Percentiles rank a stretch among this genome's conserved stretches.
Evolutionary conservation across 306 rosid species (phyloP).

Genomic region (Vicia faba): DNA sequence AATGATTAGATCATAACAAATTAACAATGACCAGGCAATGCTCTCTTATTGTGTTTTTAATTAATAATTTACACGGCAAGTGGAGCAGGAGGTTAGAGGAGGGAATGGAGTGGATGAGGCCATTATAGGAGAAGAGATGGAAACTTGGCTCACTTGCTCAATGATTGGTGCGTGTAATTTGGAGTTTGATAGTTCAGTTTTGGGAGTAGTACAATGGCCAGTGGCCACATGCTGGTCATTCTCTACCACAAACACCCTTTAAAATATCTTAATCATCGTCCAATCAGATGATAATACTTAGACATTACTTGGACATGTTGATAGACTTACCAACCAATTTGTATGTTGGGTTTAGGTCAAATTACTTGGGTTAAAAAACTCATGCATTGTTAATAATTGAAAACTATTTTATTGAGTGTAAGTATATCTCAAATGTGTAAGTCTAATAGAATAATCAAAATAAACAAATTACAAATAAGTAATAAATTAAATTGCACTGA

Average conservation of each 20-base stretch:
- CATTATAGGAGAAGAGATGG: background rate
- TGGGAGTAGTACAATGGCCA: background rate
- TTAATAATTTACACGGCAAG: background rate
- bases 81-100: background rate
- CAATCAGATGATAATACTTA: background rate
- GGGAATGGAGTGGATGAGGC: background rate
- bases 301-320: no score
- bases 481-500: no score
- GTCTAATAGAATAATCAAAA: no score
- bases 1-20: no score
- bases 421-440: no score
- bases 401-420: no score
- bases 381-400: no score
- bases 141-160: background rate
- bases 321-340: no score
- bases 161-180: background rate
- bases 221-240: background rate
- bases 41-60: no score
- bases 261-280: background rate
- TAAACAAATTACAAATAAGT: no score
- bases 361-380: no score
- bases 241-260: background rate
- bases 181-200: background rate
- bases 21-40: background rate
- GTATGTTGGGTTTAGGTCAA: no score